Base-by-base conservation (phyloP, 805 yeast genomes). In the Teunomyces barrocoloradensis region DNA sequence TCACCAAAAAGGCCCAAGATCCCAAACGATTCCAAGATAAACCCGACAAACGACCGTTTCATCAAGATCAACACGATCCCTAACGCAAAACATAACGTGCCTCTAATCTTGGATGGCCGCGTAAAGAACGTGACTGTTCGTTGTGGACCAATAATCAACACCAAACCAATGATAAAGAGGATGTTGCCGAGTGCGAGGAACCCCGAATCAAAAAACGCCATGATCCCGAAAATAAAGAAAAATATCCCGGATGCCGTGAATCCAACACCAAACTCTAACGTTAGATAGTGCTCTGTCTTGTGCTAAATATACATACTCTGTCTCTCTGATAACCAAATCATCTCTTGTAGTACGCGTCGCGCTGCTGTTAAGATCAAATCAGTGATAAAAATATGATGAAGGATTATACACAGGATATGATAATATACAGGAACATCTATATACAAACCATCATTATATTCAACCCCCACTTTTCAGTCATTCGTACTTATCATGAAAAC, bases 1-100 rank as follows among this genome's bases (percentile, higher is more conserved):
- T 94, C 98, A 32, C 90, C 99, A 69, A 94, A 92, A 32, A 92
- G 72, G 6, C 89, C 91, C 50, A 92, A 68, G 21, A 92, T 89
- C n/a, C 99, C 99, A 52, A 91, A 71, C 43, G 85, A 80, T 65
- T 92, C 99, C 34, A 92, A 69, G 1, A 85, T 63, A 60, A 94
- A 92, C 6, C 99, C 99, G 21, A 84, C 58, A 60, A 94, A 87
- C 1, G 97, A 81, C 70, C 85, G 77, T 59, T 86, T 87, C 56
- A 80, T 58, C 47, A 92, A 70, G 45, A 94, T 92, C 54, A 92
- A 68, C 11, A 84, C 44, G 11, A 94, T 82, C 1, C 99, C 99
- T 5, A 80, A 45, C 3, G 71, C 71, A 60, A 94, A 90, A 55
- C 91, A 89, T 11, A 91, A 54, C 0, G 96, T 80, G 3, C 97